Conservation (phyloP, 331 rosid genomes). For the Erythrophleum ivorense region DNA sequence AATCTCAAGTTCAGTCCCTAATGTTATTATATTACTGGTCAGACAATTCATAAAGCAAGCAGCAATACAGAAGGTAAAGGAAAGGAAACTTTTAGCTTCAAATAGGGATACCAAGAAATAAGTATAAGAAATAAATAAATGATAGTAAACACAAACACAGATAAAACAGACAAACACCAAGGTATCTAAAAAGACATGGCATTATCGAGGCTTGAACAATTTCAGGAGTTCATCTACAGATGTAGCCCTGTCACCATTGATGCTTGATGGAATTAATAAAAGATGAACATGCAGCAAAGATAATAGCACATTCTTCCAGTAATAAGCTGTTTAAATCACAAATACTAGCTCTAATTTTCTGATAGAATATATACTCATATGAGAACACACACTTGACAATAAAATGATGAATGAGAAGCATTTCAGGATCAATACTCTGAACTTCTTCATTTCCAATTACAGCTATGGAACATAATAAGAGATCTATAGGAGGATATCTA, state of each 20-base stretch:
- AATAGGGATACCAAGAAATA: not conserved
- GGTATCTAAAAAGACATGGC: slow-evolving; percentile 1
- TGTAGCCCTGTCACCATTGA: slow-evolving; percentile 2
- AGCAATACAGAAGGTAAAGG: slow-evolving; percentile 13
- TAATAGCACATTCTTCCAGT: slow-evolving; percentile 6
- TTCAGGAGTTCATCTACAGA: slow-evolving; percentile 12
- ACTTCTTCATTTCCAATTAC: not conserved
- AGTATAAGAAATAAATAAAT: slow-evolving; percentile 1
- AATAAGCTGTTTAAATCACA: slow-evolving; percentile 23
- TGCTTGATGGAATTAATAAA: not conserved
- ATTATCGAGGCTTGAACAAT: not conserved
- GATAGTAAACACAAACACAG: not conserved
- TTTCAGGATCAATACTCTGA: not conserved
- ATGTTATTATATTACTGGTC: not conserved
- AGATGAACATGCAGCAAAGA: slow-evolving; percentile 13
- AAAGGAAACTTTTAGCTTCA: slow-evolving; percentile 5
- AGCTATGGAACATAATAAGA: not conserved
- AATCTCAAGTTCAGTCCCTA: slow-evolving; percentile 34
- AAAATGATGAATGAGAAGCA: not conserved
- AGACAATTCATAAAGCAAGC: slow-evolving; percentile 12
- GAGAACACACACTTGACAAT: slow-evolving; percentile 3
- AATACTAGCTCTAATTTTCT: not conserved
- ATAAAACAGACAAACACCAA: slow-evolving; percentile 2
- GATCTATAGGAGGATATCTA: not conserved
- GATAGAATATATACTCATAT: not conserved